A percentile compares a stretch with the other conserved stretches of the same genome.
Conservation (phyloP, 495 filamentous ascomycete species). For the Xylaria sp. region DNA sequence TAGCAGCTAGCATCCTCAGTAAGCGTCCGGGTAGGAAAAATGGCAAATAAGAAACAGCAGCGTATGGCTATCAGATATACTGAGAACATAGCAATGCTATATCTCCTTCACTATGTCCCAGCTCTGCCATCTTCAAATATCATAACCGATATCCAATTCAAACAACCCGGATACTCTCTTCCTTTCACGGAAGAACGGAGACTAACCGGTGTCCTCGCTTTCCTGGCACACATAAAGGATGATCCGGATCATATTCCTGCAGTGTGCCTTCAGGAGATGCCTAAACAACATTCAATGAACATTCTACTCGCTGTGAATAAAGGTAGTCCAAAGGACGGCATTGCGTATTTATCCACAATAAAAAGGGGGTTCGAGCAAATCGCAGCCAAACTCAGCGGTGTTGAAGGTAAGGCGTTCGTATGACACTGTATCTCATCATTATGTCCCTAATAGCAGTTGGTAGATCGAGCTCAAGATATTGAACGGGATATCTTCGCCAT, state of each 20-base stretch:
- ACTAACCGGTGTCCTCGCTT: conserved; percentile 46
- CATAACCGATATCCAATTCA: conserved; percentile 25
- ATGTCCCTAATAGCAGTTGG: not conserved
- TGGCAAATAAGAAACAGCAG: conserved; percentile 29
- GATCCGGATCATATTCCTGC: conserved; percentile 46
- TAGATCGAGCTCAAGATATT: conserved; percentile 21
- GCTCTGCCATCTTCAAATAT: conserved; percentile 35
- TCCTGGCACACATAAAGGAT: conserved; percentile 46
- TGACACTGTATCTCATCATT: not conserved
- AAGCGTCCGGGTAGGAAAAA: not conserved
- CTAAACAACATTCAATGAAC: conserved; percentile 31
- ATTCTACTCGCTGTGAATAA: conserved; percentile 52
- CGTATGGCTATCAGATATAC: conserved; percentile 31
- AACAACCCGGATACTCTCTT: conserved; percentile 32
- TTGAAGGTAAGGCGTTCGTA: conserved; percentile 26
- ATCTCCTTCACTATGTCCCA: conserved; percentile 42
- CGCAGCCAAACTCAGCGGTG: conserved; percentile 34
- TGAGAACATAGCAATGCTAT: conserved; percentile 40
- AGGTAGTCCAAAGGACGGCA: conserved; percentile 1
- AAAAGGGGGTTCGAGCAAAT: conserved; percentile 39
- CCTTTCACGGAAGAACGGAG: conserved; percentile 43
- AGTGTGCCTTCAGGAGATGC: conserved; percentile 46
- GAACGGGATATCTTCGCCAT: conserved; percentile 41
- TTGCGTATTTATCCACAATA: conserved; percentile 29
- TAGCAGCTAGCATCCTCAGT: not conserved